Base-by-base conservation (phyloP, 345 rosid genomes). In the Balakata baccata region DNA sequence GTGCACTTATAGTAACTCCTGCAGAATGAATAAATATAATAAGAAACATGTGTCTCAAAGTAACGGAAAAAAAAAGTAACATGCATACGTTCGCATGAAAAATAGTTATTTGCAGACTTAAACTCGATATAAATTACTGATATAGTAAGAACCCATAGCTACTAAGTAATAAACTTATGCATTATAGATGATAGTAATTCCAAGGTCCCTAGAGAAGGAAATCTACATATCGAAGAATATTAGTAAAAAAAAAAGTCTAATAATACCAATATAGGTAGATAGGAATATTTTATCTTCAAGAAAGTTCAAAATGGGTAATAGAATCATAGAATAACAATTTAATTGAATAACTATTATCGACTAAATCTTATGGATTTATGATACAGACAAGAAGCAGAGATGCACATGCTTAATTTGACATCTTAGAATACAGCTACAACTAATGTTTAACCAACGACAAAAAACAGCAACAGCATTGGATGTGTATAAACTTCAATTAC, bases 1-100 rank as follows among this genome's bases (percentile, higher is more conserved):
- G 99, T 95, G 87, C 99, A 95, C 86, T 92, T 95, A 84, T 95
- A 95, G 77, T 92, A 95, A 78, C 98, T 95, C 96, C 99, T 95
- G 86, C 79, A 84, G 18, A 70, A 52, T 39, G 63, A 23, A 17
- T 11, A 20, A 53, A 62, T 45, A 72, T 66, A 18, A 63, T 54
- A 29, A 45, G 54, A 53, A 52, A 16, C 49, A 37, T 9, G 46
- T 50, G 20, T 16, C 37, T 13, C 53, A 70, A 4, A 9, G 58
- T 23, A n/a, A 22, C 25, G 7, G 64, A 43, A 37, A 13, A 43
- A 18, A 38, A 29, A 47, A 29, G 37, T 54, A 45, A 38, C 18
- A 62, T 6, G 17, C 51, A 77, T 13, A 12, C 2, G 34, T 3
- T n/a, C 4, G 22, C 7, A 49, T 14, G 18, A n/a, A 16, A 34